These are phyloP conservation scores for Agrocybe chaxingu DNA, from an alignment of 768 basidiomycete genomes.

Conservation along the genomic window DNA sequence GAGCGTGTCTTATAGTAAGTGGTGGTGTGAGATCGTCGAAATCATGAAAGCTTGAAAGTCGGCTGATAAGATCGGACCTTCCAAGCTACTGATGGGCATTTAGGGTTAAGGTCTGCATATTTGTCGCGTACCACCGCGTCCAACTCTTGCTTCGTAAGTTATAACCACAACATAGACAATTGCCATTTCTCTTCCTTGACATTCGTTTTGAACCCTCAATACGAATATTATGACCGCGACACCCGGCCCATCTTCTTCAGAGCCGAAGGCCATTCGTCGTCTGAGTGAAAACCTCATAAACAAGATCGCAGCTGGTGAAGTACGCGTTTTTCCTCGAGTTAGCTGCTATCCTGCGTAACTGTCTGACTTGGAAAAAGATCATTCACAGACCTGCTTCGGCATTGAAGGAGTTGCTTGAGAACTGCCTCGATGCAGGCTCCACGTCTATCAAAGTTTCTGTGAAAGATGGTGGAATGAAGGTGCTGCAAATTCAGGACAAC, in stretches of 20 bases:
- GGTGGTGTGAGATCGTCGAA: too few species aligned
- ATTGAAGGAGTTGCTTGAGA: slow-evolving; percentile 94
- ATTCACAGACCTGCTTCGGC: slow-evolving; percentile 81
- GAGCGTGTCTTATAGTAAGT: neutral
- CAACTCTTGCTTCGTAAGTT: too few species aligned
- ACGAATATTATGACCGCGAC: neutral
- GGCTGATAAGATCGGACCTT: too few species aligned
- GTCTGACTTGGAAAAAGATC: slow-evolving; percentile 22
- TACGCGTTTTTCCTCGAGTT: slow-evolving; percentile 18
- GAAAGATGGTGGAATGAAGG: slow-evolving; percentile 94
- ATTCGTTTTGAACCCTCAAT: too few species aligned
- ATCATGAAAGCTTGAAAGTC: too few species aligned
- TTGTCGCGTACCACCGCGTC: too few species aligned
- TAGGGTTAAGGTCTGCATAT: neutral
- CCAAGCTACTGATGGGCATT: too few species aligned
- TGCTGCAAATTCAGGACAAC: slow-evolving; percentile 95
- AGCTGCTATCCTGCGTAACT: neutral
- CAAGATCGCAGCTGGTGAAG: slow-evolving; percentile 83
- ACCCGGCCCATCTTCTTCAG: slow-evolving; percentile 17
- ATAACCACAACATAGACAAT: neutral
- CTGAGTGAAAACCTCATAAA: slow-evolving; percentile 86
- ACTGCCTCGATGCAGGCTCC: slow-evolving; percentile 89
- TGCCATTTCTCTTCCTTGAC: too few species aligned
- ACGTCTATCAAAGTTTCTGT: slow-evolving; percentile 83
- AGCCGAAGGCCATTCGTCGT: slow-evolving; percentile 66